phyloP scores from a whole-genome alignment of 2,329 filamentous ascomycete species.

The Sporothrix euskadiensis region DNA sequence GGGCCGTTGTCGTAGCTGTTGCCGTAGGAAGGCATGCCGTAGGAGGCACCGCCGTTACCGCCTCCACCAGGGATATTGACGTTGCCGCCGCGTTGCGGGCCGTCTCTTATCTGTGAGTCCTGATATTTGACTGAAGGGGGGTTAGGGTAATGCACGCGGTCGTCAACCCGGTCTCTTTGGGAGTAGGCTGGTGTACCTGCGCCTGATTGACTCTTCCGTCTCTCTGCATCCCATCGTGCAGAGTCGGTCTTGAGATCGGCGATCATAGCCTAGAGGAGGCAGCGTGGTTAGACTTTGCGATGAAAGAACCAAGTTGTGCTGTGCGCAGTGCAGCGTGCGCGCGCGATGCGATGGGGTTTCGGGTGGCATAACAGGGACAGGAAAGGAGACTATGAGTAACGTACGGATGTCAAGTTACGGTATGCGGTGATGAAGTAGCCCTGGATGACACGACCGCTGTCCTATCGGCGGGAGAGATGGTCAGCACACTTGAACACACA shows the following conservation, averaged over 20 bases:
- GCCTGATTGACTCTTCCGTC: slow-evolving; percentile 57
- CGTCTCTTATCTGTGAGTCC: slow-evolving; percentile 44
- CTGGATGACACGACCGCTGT: slow-evolving; percentile 61
- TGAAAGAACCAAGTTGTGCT: not conserved
- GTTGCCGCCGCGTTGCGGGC: slow-evolving; percentile 28
- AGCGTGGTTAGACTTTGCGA: not conserved
- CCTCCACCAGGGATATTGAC: slow-evolving; percentile 29
- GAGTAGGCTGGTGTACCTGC: slow-evolving; percentile 58
- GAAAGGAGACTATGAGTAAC: slow-evolving; percentile 38
- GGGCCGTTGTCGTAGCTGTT: slow-evolving; percentile 43
- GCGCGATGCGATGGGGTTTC: not conserved
- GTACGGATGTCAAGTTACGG: slow-evolving; percentile 74
- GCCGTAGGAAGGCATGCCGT: slow-evolving; percentile 26
- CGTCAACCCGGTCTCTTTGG: slow-evolving; percentile 49
- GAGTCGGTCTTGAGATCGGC: slow-evolving; percentile 64
- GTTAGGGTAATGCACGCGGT: slow-evolving; percentile 59
- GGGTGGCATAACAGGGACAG: not conserved
- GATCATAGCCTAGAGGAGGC: slow-evolving; percentile 57
- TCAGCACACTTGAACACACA: slow-evolving; percentile 16
- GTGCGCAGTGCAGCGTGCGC: not conserved
- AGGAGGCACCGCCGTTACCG: not conserved
- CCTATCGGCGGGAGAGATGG: slow-evolving; percentile 41
- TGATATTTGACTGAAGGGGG: slow-evolving; percentile 59
- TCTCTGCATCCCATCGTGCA: slow-evolving; percentile 62
- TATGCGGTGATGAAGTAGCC: slow-evolving; percentile 80